Evolutionary conservation across 805 yeast genomes (phyloP).

Genomic region (Wickerhamomyces silvicola): DNA sequence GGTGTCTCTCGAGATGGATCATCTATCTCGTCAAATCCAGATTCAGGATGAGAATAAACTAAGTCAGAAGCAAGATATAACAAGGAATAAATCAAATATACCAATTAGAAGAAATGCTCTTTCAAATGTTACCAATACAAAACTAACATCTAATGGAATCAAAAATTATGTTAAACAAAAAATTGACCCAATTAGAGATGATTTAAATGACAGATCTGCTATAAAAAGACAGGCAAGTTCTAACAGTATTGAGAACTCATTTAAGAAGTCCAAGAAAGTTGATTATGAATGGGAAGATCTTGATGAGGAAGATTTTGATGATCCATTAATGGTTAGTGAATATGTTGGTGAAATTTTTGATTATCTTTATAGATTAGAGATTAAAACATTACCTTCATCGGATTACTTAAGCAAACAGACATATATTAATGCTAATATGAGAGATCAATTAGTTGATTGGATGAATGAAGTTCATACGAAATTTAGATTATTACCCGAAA

Average conservation of each 20-base stretch:
- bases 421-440: conserved; percentile 43
- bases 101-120: conserved; percentile 24
- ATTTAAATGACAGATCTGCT: too few relatives aligned
- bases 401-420: conserved; percentile 34
- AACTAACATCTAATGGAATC: conserved; percentile 5
- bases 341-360: conserved; percentile 84
- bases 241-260: conserved; percentile 8
- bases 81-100: conserved; percentile 16
- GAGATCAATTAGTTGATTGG: conserved; percentile 92
- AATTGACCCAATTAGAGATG: conserved; percentile 1
- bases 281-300: conserved; percentile 61
- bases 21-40: conserved; percentile 5
- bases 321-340: conserved; percentile 89
- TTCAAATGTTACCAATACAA: conserved; percentile 25
- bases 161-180: background rate
- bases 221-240: conserved; percentile 34
- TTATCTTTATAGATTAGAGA: conserved; percentile 67
- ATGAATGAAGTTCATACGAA: conserved; percentile 81
- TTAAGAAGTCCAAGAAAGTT: conserved; percentile 18
- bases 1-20: too few relatives aligned
- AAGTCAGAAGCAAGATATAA: conserved; percentile 3
- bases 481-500: conserved; percentile 81
- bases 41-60: conserved; percentile 18
- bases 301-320: conserved; percentile 73
- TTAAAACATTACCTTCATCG: conserved; percentile 56